These are phyloP conservation scores for Mycosphaerella arachidis DNA, from an alignment of 2,329 filamentous ascomycete genomes.

Conservation along the genomic window DNA sequence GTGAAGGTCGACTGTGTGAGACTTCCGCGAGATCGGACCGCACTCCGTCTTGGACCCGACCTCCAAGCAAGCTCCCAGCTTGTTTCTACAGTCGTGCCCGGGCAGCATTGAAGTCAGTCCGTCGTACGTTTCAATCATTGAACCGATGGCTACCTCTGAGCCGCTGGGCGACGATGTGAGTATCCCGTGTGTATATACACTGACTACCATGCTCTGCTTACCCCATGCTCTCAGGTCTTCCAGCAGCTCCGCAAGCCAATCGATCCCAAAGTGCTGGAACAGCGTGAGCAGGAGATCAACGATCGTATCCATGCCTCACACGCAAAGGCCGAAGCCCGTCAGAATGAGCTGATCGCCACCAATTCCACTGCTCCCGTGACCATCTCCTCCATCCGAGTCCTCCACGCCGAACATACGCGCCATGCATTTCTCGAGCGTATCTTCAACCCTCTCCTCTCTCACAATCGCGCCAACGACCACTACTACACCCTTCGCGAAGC, in stretches of 20 bases:
- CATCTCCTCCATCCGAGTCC: constrained; percentile 77
- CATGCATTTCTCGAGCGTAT: constrained; percentile 76
- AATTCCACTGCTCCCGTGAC: constrained; percentile 85
- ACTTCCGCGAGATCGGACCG: neutral
- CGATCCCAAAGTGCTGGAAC: constrained; percentile 56
- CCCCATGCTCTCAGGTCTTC: constrained; percentile 48
- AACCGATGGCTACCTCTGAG: constrained; percentile 17
- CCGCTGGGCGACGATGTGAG: constrained; percentile 21
- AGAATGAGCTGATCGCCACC: constrained; percentile 67
- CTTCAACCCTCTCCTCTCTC: constrained; percentile 70
- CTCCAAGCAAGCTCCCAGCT: neutral
- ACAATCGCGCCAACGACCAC: constrained; percentile 41
- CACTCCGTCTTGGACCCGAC: neutral
- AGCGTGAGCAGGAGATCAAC: constrained; percentile 57
- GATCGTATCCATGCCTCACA: constrained; percentile 55
- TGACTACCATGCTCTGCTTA: neutral
- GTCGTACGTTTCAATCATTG: neutral
- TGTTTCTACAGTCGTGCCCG: neutral
- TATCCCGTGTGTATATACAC: neutral
- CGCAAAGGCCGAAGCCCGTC: constrained; percentile 58
- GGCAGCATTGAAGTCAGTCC: no score
- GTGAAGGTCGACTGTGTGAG: no score
- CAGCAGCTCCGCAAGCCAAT: constrained; percentile 54
- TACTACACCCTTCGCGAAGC: constrained; percentile 77
- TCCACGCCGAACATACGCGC: constrained; percentile 80